These are phyloP conservation scores for Musa itinerans DNA, from an alignment of 176 grass and related monocot genomes.

Conservation along the genomic window DNA sequence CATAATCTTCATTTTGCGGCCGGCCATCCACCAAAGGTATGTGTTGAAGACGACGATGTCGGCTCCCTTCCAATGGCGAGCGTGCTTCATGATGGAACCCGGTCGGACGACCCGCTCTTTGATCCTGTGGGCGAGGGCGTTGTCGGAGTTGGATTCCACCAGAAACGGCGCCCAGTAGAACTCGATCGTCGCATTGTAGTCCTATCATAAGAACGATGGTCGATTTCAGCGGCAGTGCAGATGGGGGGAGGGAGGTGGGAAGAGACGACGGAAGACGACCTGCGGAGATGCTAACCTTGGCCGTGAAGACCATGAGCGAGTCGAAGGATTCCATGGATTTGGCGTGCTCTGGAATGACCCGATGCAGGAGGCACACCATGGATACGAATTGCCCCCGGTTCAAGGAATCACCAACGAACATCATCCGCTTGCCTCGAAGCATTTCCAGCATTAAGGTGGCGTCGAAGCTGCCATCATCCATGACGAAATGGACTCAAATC, in stretches of 20 bases:
- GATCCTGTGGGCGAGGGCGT: constrained; percentile 56
- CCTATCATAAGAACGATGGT: constrained; percentile 21
- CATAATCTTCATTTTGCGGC: constrained; percentile 73
- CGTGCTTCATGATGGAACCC: constrained; percentile 60
- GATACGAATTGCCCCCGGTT: constrained; percentile 78
- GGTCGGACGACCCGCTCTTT: constrained; percentile 54
- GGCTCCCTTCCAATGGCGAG: constrained; percentile 68
- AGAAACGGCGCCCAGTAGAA: constrained; percentile 99
- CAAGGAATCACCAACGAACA: constrained; percentile 89
- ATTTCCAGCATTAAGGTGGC: constrained; percentile 70
- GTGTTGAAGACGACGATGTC: constrained; percentile 91
- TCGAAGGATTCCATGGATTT: constrained; percentile 81
- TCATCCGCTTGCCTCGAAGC: constrained; percentile 77
- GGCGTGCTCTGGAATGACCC: constrained; percentile 38
- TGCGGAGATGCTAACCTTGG: constrained; percentile 42
- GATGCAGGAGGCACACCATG: constrained; percentile 75
- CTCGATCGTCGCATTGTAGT: constrained; percentile 90
- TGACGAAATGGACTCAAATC: not conserved
- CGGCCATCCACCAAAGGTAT: constrained; percentile 95
- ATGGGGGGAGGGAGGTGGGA: constrained; percentile 13
- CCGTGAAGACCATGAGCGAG: constrained; percentile 72
- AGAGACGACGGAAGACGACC: not conserved
- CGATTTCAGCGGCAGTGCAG: not conserved
- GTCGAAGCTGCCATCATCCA: constrained; percentile 46
- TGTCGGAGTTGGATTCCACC: constrained; percentile 89